These are phyloP conservation scores for Backusella macrospora DNA, from an alignment of 192 early-diverging fungal genomes.

Conservation along the genomic window DNA sequence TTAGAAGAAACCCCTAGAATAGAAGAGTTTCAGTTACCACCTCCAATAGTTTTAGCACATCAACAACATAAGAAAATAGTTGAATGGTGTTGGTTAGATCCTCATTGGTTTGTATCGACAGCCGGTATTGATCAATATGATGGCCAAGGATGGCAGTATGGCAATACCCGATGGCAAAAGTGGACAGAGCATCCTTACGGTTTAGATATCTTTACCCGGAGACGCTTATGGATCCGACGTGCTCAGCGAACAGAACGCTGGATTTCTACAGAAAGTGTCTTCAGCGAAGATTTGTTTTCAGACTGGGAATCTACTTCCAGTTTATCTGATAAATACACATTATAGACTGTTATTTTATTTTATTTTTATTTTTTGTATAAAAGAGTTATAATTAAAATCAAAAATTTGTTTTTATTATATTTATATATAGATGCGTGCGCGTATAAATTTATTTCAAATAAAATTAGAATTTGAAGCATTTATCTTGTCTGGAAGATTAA, in stretches of 20 bases:
- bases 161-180: background rate
- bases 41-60: background rate
- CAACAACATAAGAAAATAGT: background rate
- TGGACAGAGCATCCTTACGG: background rate
- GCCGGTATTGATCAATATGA: background rate
- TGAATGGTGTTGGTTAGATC: background rate
- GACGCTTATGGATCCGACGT: background rate
- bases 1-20: background rate
- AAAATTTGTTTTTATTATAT: background rate
- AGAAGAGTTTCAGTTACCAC: slow-evolving; percentile 1
- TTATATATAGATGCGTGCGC: no score
- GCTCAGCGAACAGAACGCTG: background rate
- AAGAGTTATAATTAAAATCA: slow-evolving; percentile 4
- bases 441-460: slow-evolving; percentile 1
- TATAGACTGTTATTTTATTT: background rate
- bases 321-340: background rate
- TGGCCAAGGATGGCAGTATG: background rate
- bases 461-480: slow-evolving; percentile 7
- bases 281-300: slow-evolving; percentile 9
- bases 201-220: background rate
- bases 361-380: background rate
- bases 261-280: background rate
- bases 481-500: background rate
- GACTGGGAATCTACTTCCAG: slow-evolving; percentile 12
- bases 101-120: background rate